Evolutionary conservation across 2,329 filamentous ascomycete genomes (phyloP).

Genomic region (Nemania sp.): DNA sequence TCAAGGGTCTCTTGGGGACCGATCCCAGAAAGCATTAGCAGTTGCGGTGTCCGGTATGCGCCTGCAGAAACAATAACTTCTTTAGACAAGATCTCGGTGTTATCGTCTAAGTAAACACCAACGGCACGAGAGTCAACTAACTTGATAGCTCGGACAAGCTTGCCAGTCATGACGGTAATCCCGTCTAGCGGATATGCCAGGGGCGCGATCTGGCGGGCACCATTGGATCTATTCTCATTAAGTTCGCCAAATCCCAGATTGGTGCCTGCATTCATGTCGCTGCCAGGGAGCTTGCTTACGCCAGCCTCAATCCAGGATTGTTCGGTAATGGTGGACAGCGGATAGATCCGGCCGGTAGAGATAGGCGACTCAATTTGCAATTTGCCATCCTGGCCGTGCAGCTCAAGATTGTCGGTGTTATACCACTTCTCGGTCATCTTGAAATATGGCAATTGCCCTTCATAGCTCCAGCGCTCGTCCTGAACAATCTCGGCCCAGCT

Average conservation of each 20-base stretch:
- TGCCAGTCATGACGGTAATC: constrained; percentile 33
- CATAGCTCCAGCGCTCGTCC: constrained; percentile 57
- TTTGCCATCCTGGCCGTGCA: constrained; percentile 49
- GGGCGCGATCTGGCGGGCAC: constrained; percentile 35
- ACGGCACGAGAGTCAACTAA: constrained; percentile 31
- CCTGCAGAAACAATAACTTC: constrained; percentile 40
- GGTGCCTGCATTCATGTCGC: constrained; percentile 40
- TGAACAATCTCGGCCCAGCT: constrained; percentile 53
- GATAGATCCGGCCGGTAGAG: constrained; percentile 51
- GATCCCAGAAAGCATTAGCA: constrained; percentile 43
- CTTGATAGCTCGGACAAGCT: constrained; percentile 37
- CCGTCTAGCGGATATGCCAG: constrained; percentile 26
- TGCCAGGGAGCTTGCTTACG: constrained; percentile 37
- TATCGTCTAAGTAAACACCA: constrained; percentile 36
- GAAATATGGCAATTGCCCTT: constrained; percentile 57
- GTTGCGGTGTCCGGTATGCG: constrained; percentile 40
- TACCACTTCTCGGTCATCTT: constrained; percentile 50
- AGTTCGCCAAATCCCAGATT: constrained; percentile 45
- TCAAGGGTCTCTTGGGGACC: constrained; percentile 35
- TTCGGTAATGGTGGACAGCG: constrained; percentile 47
- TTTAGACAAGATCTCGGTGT: constrained; percentile 24
- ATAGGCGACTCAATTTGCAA: constrained; percentile 46
- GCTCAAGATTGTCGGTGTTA: constrained; percentile 23
- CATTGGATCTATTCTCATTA: constrained; percentile 42
- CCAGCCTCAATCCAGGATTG: constrained; percentile 52